A percentile compares a stretch with the other conserved stretches of the same genome.
These are phyloP conservation scores for Malus asiatica DNA, from an alignment of 306 rosid genomes.

Conservation along the genomic window DNA sequence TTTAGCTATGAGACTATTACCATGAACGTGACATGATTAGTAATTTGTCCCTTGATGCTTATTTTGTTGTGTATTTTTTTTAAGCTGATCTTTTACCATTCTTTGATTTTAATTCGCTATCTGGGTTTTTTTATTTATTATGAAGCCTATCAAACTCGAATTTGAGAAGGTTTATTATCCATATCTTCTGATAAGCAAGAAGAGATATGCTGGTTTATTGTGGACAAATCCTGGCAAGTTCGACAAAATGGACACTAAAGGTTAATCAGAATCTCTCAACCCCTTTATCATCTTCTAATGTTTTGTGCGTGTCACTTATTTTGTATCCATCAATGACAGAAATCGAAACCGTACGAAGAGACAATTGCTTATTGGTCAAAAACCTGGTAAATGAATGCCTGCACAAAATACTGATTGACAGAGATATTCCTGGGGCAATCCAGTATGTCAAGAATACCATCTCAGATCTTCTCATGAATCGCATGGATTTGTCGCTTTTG, in stretches of 20 bases:
- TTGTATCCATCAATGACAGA: slow-evolving; percentile 40
- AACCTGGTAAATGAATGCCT: slow-evolving; percentile 91
- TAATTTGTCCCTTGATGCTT: not conserved
- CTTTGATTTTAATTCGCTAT: not conserved
- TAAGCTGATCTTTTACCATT: not conserved
- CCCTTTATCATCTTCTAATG: not conserved
- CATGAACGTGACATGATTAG: not conserved
- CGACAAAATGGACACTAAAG: slow-evolving; percentile 99
- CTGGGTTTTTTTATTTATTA: slow-evolving; percentile 2
- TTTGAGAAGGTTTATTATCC: slow-evolving; percentile 96
- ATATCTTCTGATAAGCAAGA: slow-evolving; percentile 92
- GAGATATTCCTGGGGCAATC: slow-evolving; percentile 88
- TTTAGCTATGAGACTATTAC: not conserved
- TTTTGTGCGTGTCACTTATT: not conserved
- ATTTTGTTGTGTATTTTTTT: no score
- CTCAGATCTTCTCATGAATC: slow-evolving; percentile 96
- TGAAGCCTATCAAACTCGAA: slow-evolving; percentile 96
- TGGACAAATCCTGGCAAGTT: slow-evolving; percentile 75
- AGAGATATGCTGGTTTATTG: slow-evolving; percentile 93
- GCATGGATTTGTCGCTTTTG: slow-evolving; percentile 92
- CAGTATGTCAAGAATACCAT: slow-evolving; percentile 87
- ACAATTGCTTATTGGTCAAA: slow-evolving; percentile 92
- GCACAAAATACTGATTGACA: slow-evolving; percentile 77
- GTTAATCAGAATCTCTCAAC: slow-evolving; percentile 31
- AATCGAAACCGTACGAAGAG: slow-evolving; percentile 94